Conservation (phyloP, 2,329 filamentous ascomycete genomes). For the Nothopassalora personata region DNA sequence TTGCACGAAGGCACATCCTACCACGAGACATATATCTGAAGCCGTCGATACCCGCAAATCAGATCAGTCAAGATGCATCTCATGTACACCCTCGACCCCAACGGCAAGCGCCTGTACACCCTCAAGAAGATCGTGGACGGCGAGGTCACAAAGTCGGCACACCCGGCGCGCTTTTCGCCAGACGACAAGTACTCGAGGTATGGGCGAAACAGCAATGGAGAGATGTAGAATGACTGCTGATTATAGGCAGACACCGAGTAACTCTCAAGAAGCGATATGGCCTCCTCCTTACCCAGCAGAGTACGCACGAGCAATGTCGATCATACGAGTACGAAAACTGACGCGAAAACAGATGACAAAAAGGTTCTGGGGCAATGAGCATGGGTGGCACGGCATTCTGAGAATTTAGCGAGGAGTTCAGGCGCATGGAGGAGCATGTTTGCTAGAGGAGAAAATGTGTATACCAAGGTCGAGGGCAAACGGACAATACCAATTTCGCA, state of each 20-base stretch:
- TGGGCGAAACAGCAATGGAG: conserved; percentile 9
- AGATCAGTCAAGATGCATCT: conserved; percentile 55
- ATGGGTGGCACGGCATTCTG: background rate
- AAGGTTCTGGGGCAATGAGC: conserved; percentile 41
- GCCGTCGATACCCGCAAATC: background rate
- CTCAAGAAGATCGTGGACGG: conserved; percentile 80
- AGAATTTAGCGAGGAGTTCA: conserved; percentile 27
- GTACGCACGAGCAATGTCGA: conserved; percentile 15
- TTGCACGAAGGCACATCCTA: background rate
- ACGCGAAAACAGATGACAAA: conserved; percentile 36
- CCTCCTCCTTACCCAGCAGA: conserved; percentile 73
- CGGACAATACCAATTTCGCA: background rate
- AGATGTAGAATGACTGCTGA: background rate
- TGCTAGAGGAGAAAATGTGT: background rate
- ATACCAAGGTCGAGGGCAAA: background rate
- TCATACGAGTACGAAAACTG: background rate
- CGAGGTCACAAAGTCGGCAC: conserved; percentile 89
- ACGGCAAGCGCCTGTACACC: conserved; percentile 88
- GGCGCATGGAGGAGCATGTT: conserved; percentile 2
- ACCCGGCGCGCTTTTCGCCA: conserved; percentile 92
- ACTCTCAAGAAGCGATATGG: conserved; percentile 92
- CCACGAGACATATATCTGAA: background rate
- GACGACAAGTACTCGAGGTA: conserved; percentile 94
- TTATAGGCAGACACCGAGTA: conserved; percentile 66
- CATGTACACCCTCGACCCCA: conserved; percentile 78